Percentiles rank a stretch among this genome's conserved stretches.
Conservation (phyloP, 2,329 filamentous ascomycete species). For the Neofusicoccum sp. region DNA sequence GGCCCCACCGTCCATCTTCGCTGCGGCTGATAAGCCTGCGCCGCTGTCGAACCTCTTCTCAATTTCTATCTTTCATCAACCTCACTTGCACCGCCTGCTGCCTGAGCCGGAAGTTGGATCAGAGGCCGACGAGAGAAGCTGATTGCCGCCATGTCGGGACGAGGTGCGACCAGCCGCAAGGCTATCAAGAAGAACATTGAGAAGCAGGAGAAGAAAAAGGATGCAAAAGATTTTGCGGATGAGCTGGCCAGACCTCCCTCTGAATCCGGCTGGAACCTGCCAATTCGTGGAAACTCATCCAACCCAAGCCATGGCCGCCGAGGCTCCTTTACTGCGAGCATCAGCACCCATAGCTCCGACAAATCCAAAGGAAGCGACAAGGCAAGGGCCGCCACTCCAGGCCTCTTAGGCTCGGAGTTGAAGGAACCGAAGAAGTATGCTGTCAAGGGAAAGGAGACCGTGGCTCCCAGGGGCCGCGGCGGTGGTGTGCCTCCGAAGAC, state of each 20-base stretch:
- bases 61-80: background rate
- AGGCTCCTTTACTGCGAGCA: slow-evolving; percentile 16
- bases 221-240: slow-evolving; percentile 31
- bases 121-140: background rate
- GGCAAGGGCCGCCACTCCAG: background rate
- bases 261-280: slow-evolving; percentile 13
- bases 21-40: background rate
- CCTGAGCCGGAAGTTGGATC: background rate
- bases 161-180: slow-evolving; percentile 41
- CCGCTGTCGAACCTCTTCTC: background rate
- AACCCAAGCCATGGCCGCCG: background rate
- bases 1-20: background rate
- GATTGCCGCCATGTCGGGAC: slow-evolving; percentile 35
- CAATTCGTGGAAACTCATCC: background rate
- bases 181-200: slow-evolving; percentile 40
- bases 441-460: slow-evolving; percentile 38
- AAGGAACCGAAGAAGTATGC: slow-evolving; percentile 27
- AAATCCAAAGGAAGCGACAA: slow-evolving; percentile 19
- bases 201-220: slow-evolving; percentile 39
- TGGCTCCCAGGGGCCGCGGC: slow-evolving; percentile 38
- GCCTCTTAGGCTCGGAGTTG: slow-evolving; percentile 24
- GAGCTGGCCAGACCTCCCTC: slow-evolving; percentile 19
- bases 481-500: slow-evolving; percentile 37
- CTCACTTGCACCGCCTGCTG: background rate
- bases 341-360: slow-evolving; percentile 28